These are phyloP conservation scores for Castanea crenata DNA, from an alignment of 306 rosid species.

Conservation along the genomic window DNA sequence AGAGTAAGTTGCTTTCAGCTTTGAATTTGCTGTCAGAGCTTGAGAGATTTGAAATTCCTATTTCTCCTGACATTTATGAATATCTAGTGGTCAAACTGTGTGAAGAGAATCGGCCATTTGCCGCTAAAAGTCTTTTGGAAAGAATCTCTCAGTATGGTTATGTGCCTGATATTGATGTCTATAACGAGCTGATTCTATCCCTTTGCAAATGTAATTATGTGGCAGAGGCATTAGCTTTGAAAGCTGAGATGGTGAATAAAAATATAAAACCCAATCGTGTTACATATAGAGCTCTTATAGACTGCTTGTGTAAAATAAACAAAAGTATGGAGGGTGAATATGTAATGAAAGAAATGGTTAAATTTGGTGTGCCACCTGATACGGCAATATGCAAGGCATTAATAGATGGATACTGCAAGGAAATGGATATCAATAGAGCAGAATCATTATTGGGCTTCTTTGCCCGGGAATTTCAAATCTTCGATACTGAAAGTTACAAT, in stretches of 20 bases:
- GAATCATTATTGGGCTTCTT: constrained; percentile 55
- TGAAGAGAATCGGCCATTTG: constrained; percentile 69
- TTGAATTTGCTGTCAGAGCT: constrained; percentile 76
- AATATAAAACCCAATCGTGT: constrained; percentile 37
- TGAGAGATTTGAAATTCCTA: constrained; percentile 42
- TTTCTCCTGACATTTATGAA: constrained; percentile 48
- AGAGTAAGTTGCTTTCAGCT: constrained; percentile 63
- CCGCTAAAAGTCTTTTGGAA: constrained; percentile 66
- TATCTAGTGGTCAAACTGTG: constrained; percentile 62
- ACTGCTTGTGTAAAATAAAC: constrained; percentile 43
- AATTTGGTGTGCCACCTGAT: constrained; percentile 54
- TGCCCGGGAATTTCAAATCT: constrained; percentile 58
- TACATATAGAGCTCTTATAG: constrained; percentile 54
- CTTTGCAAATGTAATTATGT: constrained; percentile 48
- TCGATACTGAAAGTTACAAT: constrained; percentile 74
- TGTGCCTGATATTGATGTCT: constrained; percentile 43
- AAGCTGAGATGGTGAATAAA: constrained; percentile 43
- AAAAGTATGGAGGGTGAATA: constrained; percentile 56
- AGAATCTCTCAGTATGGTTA: constrained; percentile 51
- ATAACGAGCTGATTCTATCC: constrained; percentile 48
- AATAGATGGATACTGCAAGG: constrained; percentile 60
- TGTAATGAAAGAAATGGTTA: constrained; percentile 63
- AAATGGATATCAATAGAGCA: constrained; percentile 52
- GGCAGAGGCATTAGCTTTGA: constrained; percentile 53
- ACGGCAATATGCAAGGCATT: constrained; percentile 48